Percentiles rank a stretch among this genome's conserved stretches.
phyloP scores from a whole-genome alignment of 352 stramenopile species.

The Globisporangium rhizosaccharum region DNA sequence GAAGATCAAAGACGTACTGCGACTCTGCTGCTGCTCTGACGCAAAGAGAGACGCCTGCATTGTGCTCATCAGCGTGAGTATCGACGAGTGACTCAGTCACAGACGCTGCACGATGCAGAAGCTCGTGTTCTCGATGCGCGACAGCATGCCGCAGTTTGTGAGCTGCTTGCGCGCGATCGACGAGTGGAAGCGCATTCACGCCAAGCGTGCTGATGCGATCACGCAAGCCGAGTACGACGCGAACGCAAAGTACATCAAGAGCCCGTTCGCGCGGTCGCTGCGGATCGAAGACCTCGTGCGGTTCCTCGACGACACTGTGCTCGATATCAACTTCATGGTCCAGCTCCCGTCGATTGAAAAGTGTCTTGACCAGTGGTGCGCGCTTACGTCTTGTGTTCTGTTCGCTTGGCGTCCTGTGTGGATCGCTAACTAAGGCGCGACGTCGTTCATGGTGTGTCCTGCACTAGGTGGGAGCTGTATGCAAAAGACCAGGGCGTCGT shows the following conservation, averaged over 20 bases:
- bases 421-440: neutral
- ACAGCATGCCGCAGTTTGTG: slow-evolving; percentile 82
- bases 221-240: slow-evolving; percentile 55
- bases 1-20: no score
- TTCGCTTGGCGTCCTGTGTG: neutral
- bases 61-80: neutral
- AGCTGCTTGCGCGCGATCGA: slow-evolving; percentile 58
- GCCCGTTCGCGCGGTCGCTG: slow-evolving; percentile 51
- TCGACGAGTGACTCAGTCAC: neutral
- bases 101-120: slow-evolving; percentile 23
- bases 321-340: slow-evolving; percentile 84
- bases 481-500: slow-evolving; percentile 30
- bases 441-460: neutral
- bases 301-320: slow-evolving; percentile 64
- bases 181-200: slow-evolving; percentile 64
- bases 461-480: slow-evolving; percentile 42
- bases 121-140: slow-evolving; percentile 55
- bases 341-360: slow-evolving; percentile 80
- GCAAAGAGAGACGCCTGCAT: neutral
- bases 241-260: slow-evolving; percentile 77
- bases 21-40: no score
- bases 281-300: slow-evolving; percentile 58
- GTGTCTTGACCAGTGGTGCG: slow-evolving; percentile 63
- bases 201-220: slow-evolving; percentile 47
- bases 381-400: neutral